These are phyloP conservation scores for Aspergillus cejpii DNA, from an alignment of 2,329 filamentous ascomycete species.

Conservation along the genomic window DNA sequence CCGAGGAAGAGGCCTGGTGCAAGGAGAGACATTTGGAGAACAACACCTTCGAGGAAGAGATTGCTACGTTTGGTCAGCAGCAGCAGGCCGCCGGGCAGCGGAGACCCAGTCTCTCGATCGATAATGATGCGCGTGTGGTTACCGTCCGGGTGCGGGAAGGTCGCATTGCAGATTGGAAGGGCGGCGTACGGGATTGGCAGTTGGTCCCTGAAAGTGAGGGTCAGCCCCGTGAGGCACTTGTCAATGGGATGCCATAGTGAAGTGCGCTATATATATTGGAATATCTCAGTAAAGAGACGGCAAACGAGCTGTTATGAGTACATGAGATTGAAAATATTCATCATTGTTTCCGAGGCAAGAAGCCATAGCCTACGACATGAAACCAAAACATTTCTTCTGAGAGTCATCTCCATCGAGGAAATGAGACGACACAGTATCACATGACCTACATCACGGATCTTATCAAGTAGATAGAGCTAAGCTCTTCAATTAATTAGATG, in stretches of 20 bases:
- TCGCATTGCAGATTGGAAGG: constrained; percentile 90
- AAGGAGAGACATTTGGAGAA: constrained; percentile 79
- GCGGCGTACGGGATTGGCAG: constrained; percentile 75
- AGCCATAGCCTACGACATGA: too few relatives aligned
- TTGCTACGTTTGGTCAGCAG: constrained; percentile 39
- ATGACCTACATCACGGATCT: not conserved
- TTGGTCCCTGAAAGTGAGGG: constrained; percentile 33
- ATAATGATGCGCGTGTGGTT: constrained; percentile 76
- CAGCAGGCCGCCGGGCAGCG: constrained; percentile 25
- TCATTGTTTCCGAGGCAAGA: too few relatives aligned
- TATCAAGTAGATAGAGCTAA: too few relatives aligned
- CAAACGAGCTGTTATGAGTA: too few relatives aligned
- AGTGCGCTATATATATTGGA: constrained; percentile 7
- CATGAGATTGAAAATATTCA: not conserved
- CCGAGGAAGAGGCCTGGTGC: constrained; percentile 78
- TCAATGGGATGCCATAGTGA: constrained; percentile 25
- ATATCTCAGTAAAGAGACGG: too few relatives aligned
- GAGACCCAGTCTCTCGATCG: constrained; percentile 56
- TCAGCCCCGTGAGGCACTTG: constrained; percentile 15
- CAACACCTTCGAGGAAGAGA: constrained; percentile 69
- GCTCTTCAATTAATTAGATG: too few relatives aligned
- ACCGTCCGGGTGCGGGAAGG: constrained; percentile 78
- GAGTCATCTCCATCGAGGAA: too few relatives aligned
- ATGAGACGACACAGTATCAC: not conserved
- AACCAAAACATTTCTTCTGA: too few relatives aligned